Percentiles rank a stretch among this genome's conserved stretches.
Conservation (phyloP, 2,329 filamentous ascomycete genomes). For the Monilinia aucupariae region DNA sequence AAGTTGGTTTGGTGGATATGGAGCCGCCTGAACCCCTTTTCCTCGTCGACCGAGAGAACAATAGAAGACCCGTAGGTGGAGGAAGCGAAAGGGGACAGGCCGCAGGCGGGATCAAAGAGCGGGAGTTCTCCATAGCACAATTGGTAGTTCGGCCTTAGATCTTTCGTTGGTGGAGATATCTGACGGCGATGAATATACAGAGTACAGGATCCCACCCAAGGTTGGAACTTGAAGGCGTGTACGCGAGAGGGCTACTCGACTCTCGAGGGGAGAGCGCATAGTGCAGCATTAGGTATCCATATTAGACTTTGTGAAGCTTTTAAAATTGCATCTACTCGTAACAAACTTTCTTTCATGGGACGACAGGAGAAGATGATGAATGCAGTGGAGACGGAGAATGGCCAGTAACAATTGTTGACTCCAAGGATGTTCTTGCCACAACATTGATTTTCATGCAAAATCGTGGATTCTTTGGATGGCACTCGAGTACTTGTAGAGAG, state of each 20-base stretch:
- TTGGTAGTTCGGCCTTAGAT: slow-evolving; percentile 5
- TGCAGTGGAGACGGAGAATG: too few species aligned
- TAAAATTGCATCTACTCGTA: too few species aligned
- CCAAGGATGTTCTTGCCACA: slow-evolving; percentile 7
- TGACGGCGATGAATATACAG: slow-evolving; percentile 3
- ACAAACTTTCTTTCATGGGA: too few species aligned
- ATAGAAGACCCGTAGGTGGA: neutral
- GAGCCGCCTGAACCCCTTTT: slow-evolving; percentile 4
- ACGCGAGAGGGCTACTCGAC: neutral
- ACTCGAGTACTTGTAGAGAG: too few species aligned
- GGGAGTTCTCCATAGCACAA: slow-evolving; percentile 8
- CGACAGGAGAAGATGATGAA: too few species aligned
- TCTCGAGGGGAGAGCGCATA: too few species aligned
- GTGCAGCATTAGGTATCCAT: too few species aligned
- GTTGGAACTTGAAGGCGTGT: neutral
- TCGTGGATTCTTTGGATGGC: slow-evolving; percentile 6
- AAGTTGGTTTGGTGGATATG: slow-evolving; percentile 7
- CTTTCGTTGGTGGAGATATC: neutral
- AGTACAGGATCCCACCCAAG: too few species aligned
- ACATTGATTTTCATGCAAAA: slow-evolving; percentile 9
- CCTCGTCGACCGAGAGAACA: neutral
- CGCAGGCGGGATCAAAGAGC: neutral
- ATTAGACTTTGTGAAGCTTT: too few species aligned
- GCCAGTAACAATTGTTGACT: neutral
- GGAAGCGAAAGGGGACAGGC: neutral